Evolutionary conservation across 176 grass and related monocot species (phyloP), one percentile per base, ranked within the genome.

Genomic region (Eragrostis curvula): DNA sequence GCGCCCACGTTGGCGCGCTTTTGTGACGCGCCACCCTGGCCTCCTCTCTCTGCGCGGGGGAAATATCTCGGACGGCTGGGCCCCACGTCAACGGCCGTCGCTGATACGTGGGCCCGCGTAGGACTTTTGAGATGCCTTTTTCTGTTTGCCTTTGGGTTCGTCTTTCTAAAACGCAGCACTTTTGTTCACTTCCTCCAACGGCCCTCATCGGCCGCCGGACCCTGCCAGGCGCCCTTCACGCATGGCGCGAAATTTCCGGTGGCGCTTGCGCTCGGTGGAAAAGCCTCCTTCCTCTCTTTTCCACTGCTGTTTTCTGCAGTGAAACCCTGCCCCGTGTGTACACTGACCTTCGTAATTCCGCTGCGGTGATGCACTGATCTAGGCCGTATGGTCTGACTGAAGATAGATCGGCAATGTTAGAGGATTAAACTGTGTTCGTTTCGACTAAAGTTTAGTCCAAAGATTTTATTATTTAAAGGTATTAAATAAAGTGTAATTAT

Each of bases 111-210:
- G 76, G 24, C 70, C 76, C 81, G 27, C 52, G 3, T n/a, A 2
- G 2, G 24, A 47, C 36, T 68, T 56, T 75, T 16, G 12, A 10
- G 0, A 5, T 1, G 50, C 9, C 25, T 65, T 28, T 52, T 25
- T 23, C 27, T 3, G 50, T 50, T 9, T 6, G n/a, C 49, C 65
- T 67, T 77, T 78, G 47, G 20, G 43, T 40, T 24, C 32, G 51
- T 70, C 70, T 61, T 80, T 62, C 40, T 44, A 40, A 27, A 55
- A 74, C 3, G 20, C 4, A 1, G 29, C 12, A 21, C 69, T 55
- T 89, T 85, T 56, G 64, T 55, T 71, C 69, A 28, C 86, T 57
- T 74, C 11, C 40, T 40, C 58, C 67, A 72, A 57, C 73, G 56
- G 86, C 39, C 66, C 5, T 17, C 57, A 71, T 53, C 79, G 52